A percentile compares a stretch with the other conserved stretches of the same genome.
These are phyloP conservation scores for Nannizziopsis barbatae DNA, from an alignment of 2,329 filamentous ascomycete genomes.

Conservation along the genomic window DNA sequence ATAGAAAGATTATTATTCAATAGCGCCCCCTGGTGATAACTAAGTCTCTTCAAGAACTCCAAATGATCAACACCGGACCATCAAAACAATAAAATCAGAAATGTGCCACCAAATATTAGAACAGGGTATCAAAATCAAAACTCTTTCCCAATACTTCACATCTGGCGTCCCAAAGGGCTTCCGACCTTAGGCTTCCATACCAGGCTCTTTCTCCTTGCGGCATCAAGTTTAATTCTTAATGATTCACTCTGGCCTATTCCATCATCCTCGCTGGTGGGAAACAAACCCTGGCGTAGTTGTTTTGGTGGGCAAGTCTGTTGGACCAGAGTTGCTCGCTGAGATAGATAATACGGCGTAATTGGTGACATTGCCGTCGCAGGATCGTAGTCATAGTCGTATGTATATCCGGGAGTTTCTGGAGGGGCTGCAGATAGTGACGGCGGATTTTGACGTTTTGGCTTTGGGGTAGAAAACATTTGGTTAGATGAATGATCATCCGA, in stretches of 20 bases:
- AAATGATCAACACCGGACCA: too few relatives aligned
- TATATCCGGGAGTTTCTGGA: slow-evolving; percentile 25
- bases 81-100: too few relatives aligned
- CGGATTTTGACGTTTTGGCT: background rate
- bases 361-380: slow-evolving; percentile 34
- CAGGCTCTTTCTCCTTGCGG: slow-evolving; percentile 63
- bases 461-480: slow-evolving; percentile 4
- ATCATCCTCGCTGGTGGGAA: slow-evolving; percentile 22
- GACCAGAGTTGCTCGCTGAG: slow-evolving; percentile 33
- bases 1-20: too few relatives aligned
- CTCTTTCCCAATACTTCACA: background rate
- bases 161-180: slow-evolving; percentile 49
- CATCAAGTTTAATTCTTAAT: slow-evolving; percentile 54
- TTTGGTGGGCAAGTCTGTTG: slow-evolving; percentile 48
- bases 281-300: slow-evolving; percentile 35
- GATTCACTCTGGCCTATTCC: slow-evolving; percentile 27
- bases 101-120: background rate
- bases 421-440: slow-evolving; percentile 3
- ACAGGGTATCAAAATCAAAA: background rate
- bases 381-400: slow-evolving; percentile 24
- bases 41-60: too few relatives aligned
- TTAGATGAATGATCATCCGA: slow-evolving; percentile 1
- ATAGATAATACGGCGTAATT: slow-evolving; percentile 38
- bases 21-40: too few relatives aligned
- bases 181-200: slow-evolving; percentile 65